phyloP scores from a whole-genome alignment of 1,284 basidiomycete species.

The Leccinum subspadiceum region DNA sequence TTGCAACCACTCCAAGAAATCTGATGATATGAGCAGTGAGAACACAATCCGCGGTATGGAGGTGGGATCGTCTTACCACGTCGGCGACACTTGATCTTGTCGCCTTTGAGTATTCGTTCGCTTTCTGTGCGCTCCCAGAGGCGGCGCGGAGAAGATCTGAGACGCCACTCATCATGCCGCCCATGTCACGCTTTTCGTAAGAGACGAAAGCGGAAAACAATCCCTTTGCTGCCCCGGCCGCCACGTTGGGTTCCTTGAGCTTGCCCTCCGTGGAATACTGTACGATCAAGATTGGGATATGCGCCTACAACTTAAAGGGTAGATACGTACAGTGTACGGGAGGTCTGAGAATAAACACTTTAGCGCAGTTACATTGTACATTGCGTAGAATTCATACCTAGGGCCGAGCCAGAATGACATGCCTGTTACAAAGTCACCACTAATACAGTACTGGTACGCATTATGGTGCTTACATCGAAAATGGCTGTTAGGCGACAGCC shows the following conservation, averaged over 20 bases:
- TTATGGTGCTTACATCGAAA: slow-evolving; percentile 62
- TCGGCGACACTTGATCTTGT: slow-evolving; percentile 82
- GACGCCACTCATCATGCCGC: slow-evolving; percentile 61
- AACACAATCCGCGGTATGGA: slow-evolving; percentile 5
- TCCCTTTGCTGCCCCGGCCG: slow-evolving; percentile 75
- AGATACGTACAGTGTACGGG: slow-evolving; percentile 52
- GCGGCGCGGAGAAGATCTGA: slow-evolving; percentile 41
- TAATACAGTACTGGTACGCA: background rate
- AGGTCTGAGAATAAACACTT: slow-evolving; percentile 41
- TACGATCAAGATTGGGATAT: slow-evolving; percentile 1
- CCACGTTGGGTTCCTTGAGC: slow-evolving; percentile 88
- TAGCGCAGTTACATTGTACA: background rate
- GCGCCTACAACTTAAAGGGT: background rate
- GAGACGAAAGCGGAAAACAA: slow-evolving; percentile 67
- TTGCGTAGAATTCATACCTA: slow-evolving; percentile 42
- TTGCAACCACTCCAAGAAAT: slow-evolving; percentile 90
- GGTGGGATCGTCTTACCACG: slow-evolving; percentile 36
- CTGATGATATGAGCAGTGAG: slow-evolving; percentile 27
- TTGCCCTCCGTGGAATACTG: slow-evolving; percentile 92
- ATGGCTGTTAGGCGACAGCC: slow-evolving; percentile 89
- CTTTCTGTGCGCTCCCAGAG: slow-evolving; percentile 47
- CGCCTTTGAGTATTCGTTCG: slow-evolving; percentile 58
- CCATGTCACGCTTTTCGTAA: slow-evolving; percentile 75
- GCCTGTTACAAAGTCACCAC: slow-evolving; percentile 39
- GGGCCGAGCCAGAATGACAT: slow-evolving; percentile 67